Percentiles rank a stretch among this genome's conserved stretches.
These are phyloP conservation scores for Pythium scleroteichum DNA, from an alignment of 352 stramenopile genomes.

Conservation along the genomic window DNA sequence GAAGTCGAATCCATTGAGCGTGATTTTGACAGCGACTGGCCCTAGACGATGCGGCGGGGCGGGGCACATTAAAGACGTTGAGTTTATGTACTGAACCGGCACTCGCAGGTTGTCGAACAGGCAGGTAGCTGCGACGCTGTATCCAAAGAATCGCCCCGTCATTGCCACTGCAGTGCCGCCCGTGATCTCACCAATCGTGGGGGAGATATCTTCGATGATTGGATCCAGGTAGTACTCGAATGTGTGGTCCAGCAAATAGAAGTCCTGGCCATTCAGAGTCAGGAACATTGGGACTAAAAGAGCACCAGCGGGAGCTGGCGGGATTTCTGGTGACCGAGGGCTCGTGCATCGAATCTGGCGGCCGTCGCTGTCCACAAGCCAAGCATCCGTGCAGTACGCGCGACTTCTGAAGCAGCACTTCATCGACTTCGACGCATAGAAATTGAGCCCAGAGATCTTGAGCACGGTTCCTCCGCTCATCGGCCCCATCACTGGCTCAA, in stretches of 20 bases:
- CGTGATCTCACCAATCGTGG: slow-evolving; percentile 38
- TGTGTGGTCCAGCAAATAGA: slow-evolving; percentile 31
- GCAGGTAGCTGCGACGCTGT: slow-evolving; percentile 50
- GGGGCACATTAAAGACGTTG: slow-evolving; percentile 53
- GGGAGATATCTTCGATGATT: slow-evolving; percentile 43
- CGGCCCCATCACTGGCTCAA: slow-evolving; percentile 50
- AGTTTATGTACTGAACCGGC: slow-evolving; percentile 60
- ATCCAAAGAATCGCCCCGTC: slow-evolving; percentile 61
- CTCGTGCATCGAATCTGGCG: slow-evolving; percentile 41
- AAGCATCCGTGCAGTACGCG: slow-evolving; percentile 38
- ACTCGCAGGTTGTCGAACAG: slow-evolving; percentile 47
- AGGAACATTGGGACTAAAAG: slow-evolving; percentile 51
- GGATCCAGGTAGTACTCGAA: slow-evolving; percentile 70
- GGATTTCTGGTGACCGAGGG: slow-evolving; percentile 30
- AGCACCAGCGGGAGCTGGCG: slow-evolving; percentile 8
- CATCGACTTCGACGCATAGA: slow-evolving; percentile 55
- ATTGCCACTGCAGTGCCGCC: slow-evolving; percentile 67
- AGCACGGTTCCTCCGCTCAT: slow-evolving; percentile 53
- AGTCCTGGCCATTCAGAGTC: slow-evolving; percentile 82
- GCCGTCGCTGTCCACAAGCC: slow-evolving; percentile 34
- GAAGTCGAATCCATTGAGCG: slow-evolving; percentile 75
- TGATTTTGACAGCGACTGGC: slow-evolving; percentile 43
- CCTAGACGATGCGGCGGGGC: slow-evolving; percentile 41
- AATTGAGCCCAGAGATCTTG: slow-evolving; percentile 50
- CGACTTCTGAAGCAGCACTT: slow-evolving; percentile 66